Base-by-base conservation (phyloP, 208 protist species). In the Crithidia sp. region DNA sequence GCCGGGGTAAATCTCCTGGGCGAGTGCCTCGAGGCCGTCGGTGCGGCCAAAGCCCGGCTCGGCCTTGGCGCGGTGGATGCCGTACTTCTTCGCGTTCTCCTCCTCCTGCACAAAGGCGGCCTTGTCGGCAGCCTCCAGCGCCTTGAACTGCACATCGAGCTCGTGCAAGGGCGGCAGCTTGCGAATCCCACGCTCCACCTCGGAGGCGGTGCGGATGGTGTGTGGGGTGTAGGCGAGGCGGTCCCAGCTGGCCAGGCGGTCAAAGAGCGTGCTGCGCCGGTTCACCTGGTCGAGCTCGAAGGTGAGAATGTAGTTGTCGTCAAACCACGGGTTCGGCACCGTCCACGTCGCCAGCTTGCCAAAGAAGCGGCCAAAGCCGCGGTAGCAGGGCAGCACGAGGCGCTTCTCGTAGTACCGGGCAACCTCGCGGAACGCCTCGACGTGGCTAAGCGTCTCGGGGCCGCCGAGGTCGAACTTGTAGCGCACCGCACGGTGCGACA, bases 271-370 rank as follows among this genome's bases (percentile, higher is more conserved):
- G 67, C 84, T 93, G 56, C 91, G 88, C 28, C 94, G 91, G 72
- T 96, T 96, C n/a, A 95, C 88, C 76, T 97, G 94, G 63, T 97
- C 92, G 6, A 96, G 79, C 74, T 97, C 94, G 66, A 90, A 95
- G 39, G 91, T 95, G 60, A 94, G 76, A 67, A 97, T 81, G 82
- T 88, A 95, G 81, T 95, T 95, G 75, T 96, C 90, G 72, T 96
- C 92, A 72, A 97, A 97, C 90, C 89, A 95, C 44, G 94, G 94
- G 74, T 95, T 93, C 14, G 94, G 94, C 13, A 92, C 74, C 54
- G 83, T 81, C 90, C 91, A 96, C 14, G 84, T 63, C 4, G 84
- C 77, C 7, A 96, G 76, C 63, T 95, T 95, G 43, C 90, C 94
- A 78, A 93, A 91, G 80, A 95, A 94, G 45, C 92, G 90, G 7